Percentiles rank a stretch among this genome's conserved stretches.
These are phyloP conservation scores for Apiotrichum laibachii DNA, from an alignment of 1,284 basidiomycete genomes.

Conservation along the genomic window DNA sequence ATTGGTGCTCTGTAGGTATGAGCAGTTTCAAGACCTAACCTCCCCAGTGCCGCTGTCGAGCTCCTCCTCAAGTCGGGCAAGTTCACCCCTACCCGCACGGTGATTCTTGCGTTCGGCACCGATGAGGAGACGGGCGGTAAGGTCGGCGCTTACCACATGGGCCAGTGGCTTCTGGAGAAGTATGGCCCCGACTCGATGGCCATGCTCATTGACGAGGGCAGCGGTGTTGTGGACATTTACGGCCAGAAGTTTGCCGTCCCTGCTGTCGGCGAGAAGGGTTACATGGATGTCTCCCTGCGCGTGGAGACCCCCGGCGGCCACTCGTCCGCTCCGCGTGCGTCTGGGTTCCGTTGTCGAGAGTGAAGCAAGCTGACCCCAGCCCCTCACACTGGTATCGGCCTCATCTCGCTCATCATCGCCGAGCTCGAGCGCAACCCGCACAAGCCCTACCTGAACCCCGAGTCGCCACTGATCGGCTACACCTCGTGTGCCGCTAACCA, in stretches of 20 bases:
- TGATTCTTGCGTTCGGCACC: slow-evolving; percentile 66
- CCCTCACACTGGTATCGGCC: slow-evolving; percentile 47
- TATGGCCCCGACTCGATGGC: slow-evolving; percentile 64
- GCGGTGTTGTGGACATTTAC: slow-evolving; percentile 27
- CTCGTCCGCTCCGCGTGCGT: slow-evolving; percentile 48
- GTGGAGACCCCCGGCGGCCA: slow-evolving; percentile 61
- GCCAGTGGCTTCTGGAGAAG: slow-evolving; percentile 55
- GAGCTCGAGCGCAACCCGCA: slow-evolving; percentile 45
- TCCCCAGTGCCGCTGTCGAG: slow-evolving; percentile 56
- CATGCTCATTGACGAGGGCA: slow-evolving; percentile 57
- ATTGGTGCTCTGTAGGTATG: slow-evolving; percentile 59
- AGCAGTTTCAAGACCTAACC: not conserved
- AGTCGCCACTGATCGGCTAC: slow-evolving; percentile 30
- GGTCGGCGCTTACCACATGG: slow-evolving; percentile 58
- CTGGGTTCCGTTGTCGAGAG: not conserved
- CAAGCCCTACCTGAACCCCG: slow-evolving; percentile 29
- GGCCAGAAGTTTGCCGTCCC: slow-evolving; percentile 55
- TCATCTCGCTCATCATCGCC: slow-evolving; percentile 41
- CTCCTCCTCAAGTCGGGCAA: slow-evolving; percentile 55
- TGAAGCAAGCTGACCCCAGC: not conserved
- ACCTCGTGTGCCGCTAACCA: slow-evolving; percentile 36
- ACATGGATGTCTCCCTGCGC: slow-evolving; percentile 59
- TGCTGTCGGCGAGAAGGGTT: slow-evolving; percentile 65
- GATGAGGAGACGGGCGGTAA: slow-evolving; percentile 65
- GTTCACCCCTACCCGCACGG: slow-evolving; percentile 58